Conservation (phyloP, 2,329 filamentous ascomycete species). For the Fusarium equiseti region DNA sequence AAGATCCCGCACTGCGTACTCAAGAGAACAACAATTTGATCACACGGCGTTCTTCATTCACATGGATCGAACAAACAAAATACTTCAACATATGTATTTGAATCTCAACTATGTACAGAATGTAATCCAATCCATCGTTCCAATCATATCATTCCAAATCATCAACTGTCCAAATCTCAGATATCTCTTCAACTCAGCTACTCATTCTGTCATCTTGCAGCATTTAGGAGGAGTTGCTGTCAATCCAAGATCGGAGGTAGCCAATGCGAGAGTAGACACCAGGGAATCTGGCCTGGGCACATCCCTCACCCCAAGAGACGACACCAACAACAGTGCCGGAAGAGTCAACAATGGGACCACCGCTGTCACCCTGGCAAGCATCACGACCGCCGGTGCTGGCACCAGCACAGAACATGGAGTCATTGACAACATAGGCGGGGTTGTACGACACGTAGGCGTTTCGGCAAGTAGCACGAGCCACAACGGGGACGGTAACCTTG, state of each 20-base stretch:
- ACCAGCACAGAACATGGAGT: constrained; percentile 50
- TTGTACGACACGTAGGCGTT: no score
- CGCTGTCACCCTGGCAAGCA: constrained; percentile 51
- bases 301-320: constrained; percentile 51
- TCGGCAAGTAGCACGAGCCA: constrained; percentile 37
- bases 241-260: constrained; percentile 45
- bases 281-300: constrained; percentile 42
- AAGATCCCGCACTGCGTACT: no score
- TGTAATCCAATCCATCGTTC: not conserved
- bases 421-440: no score
- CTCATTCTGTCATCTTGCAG: accelerated
- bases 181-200: not conserved
- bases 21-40: no score
- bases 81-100: not conserved
- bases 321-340: constrained; percentile 44
- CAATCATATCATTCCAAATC: not conserved
- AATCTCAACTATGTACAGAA: constrained; percentile 5
- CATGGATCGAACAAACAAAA: no score
- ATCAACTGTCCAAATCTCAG: not conserved
- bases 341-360: constrained; percentile 49
- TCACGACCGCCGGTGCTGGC: constrained; percentile 38
- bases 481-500: constrained; percentile 50
- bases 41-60: no score
- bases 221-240: constrained; percentile 30
- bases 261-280: constrained; percentile 50